phyloP scores from a whole-genome alignment of 345 rosid species.

The Rhizophora mangle region DNA sequence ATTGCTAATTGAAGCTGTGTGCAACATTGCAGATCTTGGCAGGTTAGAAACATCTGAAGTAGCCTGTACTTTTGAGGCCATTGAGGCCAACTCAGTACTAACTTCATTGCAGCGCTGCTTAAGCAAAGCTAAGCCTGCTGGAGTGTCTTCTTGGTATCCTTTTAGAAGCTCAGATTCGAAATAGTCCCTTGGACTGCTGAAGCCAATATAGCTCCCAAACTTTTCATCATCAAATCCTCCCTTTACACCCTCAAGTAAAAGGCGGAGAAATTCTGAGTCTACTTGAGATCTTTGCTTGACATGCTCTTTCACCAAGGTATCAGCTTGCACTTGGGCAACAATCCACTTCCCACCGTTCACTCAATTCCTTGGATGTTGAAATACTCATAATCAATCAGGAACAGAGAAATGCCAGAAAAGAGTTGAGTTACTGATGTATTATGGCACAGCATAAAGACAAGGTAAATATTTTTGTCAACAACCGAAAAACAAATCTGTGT shows the following conservation, averaged over 20 bases:
- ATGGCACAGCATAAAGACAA: too few relatives aligned
- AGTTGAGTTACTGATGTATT: background rate
- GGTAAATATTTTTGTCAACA: background rate
- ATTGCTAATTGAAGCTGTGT: slow-evolving; percentile 76
- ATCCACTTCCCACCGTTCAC: slow-evolving; percentile 84
- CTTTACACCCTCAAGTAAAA: slow-evolving; percentile 64
- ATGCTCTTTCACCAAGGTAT: slow-evolving; percentile 76
- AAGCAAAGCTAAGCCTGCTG: slow-evolving; percentile 90
- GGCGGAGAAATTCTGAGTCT: slow-evolving; percentile 60
- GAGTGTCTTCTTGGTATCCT: slow-evolving; percentile 88
- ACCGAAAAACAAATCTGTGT: background rate
- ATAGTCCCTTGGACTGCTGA: slow-evolving; percentile 71
- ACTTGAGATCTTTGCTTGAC: slow-evolving; percentile 74
- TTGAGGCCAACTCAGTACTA: slow-evolving; percentile 49
- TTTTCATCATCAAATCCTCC: slow-evolving; percentile 98
- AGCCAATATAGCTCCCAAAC: slow-evolving; percentile 64
- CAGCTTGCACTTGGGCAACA: slow-evolving; percentile 88
- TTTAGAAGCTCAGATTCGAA: slow-evolving; percentile 90
- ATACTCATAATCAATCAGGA: slow-evolving; percentile 16
- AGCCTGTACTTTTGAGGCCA: slow-evolving; percentile 72
- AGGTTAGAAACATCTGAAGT: slow-evolving; percentile 90
- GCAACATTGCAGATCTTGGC: slow-evolving; percentile 76
- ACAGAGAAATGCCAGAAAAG: background rate
- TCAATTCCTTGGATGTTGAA: slow-evolving; percentile 58
- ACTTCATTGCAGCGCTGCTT: slow-evolving; percentile 86